phyloP scores from a whole-genome alignment of 2,329 filamentous ascomycete species.

The Talaromyces pinophilus region DNA sequence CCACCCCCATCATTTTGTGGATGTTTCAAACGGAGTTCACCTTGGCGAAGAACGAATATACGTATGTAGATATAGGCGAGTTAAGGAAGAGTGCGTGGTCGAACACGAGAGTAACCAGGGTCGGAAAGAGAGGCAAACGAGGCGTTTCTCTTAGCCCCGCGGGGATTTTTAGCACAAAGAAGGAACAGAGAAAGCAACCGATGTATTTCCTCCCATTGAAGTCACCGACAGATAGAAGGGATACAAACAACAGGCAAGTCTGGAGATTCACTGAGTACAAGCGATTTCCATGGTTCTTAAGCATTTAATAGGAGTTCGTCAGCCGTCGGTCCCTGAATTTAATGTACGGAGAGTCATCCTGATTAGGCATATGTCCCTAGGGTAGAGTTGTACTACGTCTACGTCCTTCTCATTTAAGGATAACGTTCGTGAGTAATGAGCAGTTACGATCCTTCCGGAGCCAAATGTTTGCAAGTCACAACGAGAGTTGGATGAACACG shows the following conservation, averaged over 20 bases:
- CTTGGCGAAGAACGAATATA: neutral
- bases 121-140: neutral
- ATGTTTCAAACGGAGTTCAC: neutral
- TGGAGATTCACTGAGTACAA: neutral
- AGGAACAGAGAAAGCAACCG: neutral
- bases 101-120: neutral
- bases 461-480: neutral
- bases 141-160: neutral
- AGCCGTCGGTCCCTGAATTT: neutral
- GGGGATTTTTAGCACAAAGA: neutral
- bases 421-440: neutral
- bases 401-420: neutral
- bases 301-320: neutral
- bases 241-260: neutral
- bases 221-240: neutral
- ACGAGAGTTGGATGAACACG: neutral
- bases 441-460: neutral
- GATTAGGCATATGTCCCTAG: conserved; percentile 13
- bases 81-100: neutral
- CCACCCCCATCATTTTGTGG: neutral
- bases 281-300: neutral
- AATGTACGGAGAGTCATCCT: conserved; percentile 7
- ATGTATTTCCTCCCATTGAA: neutral
- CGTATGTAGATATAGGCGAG: neutral
- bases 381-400: neutral